Base-by-base conservation (phyloP, 441 rosid species). In the Adansonia gregorii region DNA sequence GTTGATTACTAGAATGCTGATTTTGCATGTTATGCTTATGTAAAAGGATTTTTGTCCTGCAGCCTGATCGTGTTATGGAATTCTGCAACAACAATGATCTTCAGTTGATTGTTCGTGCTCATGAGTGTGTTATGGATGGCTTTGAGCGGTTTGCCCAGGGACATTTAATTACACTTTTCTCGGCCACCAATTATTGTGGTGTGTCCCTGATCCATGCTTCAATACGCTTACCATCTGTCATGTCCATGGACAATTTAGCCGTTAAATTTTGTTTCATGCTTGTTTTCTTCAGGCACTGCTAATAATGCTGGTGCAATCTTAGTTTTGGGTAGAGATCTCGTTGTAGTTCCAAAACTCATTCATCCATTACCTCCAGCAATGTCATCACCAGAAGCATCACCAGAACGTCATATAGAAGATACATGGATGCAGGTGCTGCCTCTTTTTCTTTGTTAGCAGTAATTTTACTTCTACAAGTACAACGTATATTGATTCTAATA, bases 41-140 rank as follows among this genome's bases (percentile, higher is more conserved):
- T 64, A 55, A n/a, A 64, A 61, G 51, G 39, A 75, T 17, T 82
- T 78, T 48, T 19, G 7, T 76, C 6, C 78, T 58, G 82, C 93
- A 95, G 99, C 99, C 99, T 51, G 99, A 95, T 82, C 95, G 97
- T 74, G 99, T 95, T 43, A 94, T 95, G 99, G 99, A 95, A 81
- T 95, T 95, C 79, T 95, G 99, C 85, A 94, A 88, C 77, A 95
- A 95, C 89, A 95, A 95, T 79, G 99, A 95, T 83, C 97, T 95
- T 75, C 97, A 95, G 83, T 82, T 95, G 86, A 95, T 95, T 81
- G 98, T 95, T 20, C 95, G 99, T 60, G 99, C 97, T 41, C 99
- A 95, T 76, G 99, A 95, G 86, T 95, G 98, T 48, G 99, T 95
- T 80, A 95, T 95, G 99, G 99, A 95, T 73, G 99, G 99, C 59